These are phyloP conservation scores for Pleurotus citrinopileatus DNA, from an alignment of 768 basidiomycete genomes.

Conservation along the genomic window DNA sequence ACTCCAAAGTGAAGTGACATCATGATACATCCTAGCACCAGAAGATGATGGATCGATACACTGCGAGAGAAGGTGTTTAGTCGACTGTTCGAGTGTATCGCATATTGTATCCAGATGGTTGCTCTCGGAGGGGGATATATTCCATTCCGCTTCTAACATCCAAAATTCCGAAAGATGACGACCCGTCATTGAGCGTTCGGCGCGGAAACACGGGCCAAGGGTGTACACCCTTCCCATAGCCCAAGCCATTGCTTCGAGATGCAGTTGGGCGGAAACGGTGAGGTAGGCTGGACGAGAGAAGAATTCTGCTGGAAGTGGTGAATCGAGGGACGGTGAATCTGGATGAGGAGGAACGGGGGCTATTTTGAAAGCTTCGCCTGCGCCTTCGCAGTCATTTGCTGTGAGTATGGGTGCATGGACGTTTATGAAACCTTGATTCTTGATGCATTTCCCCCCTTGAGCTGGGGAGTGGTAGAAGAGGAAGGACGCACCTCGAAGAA, in stretches of 20 bases:
- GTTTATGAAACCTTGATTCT: conserved; percentile 79
- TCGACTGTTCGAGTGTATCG: conserved; percentile 30
- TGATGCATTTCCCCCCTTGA: too few relatives aligned
- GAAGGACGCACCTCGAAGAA: conserved; percentile 66
- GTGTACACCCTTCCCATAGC: conserved; percentile 86
- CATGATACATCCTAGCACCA: too few relatives aligned
- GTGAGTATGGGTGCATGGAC: conserved; percentile 88
- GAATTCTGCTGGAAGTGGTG: conserved; percentile 44
- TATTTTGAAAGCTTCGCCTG: conserved; percentile 86
- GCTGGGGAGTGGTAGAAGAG: too few relatives aligned
- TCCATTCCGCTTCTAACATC: conserved; percentile 98
- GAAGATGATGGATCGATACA: background rate
- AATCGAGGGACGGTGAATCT: conserved; percentile 14
- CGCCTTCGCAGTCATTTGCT: conserved; percentile 92
- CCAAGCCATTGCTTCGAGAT: conserved; percentile 84
- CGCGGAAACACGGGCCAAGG: conserved; percentile 90
- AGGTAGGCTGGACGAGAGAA: conserved; percentile 78
- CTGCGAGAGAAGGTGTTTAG: conserved; percentile 7
- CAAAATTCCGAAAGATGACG: conserved; percentile 98
- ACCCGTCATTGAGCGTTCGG: conserved; percentile 83
- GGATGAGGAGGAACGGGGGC: conserved; percentile 30
- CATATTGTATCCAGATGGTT: conserved; percentile 43
- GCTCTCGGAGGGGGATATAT: conserved; percentile 24
- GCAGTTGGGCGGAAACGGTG: conserved; percentile 94
- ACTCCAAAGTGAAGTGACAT: too few relatives aligned